phyloP scores from a whole-genome alignment of 1,284 basidiomycete species.

The Kalmanozyma brasiliensis region DNA sequence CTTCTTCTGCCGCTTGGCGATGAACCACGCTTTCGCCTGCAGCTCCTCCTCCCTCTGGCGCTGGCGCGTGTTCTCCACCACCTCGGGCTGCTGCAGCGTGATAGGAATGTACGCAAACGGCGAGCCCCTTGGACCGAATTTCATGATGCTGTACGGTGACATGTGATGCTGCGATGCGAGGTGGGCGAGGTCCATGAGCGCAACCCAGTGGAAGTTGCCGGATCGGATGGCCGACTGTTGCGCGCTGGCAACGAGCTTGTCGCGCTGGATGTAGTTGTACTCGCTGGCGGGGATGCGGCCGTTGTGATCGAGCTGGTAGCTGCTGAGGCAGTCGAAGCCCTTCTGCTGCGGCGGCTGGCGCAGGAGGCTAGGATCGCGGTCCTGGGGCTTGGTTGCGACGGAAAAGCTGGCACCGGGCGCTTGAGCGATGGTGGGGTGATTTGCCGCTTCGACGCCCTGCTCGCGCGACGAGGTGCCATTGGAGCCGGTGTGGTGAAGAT shows the following conservation, averaged over 20 bases:
- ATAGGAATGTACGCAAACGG: slow-evolving; percentile 65
- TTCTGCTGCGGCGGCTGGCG: slow-evolving; percentile 28
- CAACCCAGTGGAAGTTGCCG: slow-evolving; percentile 56
- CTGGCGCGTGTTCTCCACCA: slow-evolving; percentile 43
- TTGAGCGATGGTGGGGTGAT: slow-evolving; percentile 23
- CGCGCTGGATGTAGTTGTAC: slow-evolving; percentile 47
- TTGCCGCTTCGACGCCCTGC: slow-evolving; percentile 37
- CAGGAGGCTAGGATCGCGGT: slow-evolving; percentile 40
- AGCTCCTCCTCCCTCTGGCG: slow-evolving; percentile 52
- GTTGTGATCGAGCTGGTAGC: slow-evolving; percentile 43
- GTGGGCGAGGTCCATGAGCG: slow-evolving; percentile 57
- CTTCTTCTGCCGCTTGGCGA: slow-evolving; percentile 21
- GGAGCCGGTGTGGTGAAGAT: background rate
- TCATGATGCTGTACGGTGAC: slow-evolving; percentile 59
- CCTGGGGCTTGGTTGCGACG: slow-evolving; percentile 43
- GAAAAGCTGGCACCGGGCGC: slow-evolving; percentile 47
- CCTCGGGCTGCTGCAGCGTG: slow-evolving; percentile 58
- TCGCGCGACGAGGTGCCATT: slow-evolving; percentile 2
- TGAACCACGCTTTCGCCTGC: slow-evolving; percentile 43
- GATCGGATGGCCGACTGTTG: slow-evolving; percentile 42
- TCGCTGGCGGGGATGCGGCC: slow-evolving; percentile 46
- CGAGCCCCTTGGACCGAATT: slow-evolving; percentile 58
- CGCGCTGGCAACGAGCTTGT: slow-evolving; percentile 49
- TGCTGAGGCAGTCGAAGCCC: slow-evolving; percentile 23
- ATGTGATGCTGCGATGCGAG: slow-evolving; percentile 66